Evolutionary conservation across 2,329 filamentous ascomycete species (phyloP).

Genomic region (Cercospora janseana): DNA sequence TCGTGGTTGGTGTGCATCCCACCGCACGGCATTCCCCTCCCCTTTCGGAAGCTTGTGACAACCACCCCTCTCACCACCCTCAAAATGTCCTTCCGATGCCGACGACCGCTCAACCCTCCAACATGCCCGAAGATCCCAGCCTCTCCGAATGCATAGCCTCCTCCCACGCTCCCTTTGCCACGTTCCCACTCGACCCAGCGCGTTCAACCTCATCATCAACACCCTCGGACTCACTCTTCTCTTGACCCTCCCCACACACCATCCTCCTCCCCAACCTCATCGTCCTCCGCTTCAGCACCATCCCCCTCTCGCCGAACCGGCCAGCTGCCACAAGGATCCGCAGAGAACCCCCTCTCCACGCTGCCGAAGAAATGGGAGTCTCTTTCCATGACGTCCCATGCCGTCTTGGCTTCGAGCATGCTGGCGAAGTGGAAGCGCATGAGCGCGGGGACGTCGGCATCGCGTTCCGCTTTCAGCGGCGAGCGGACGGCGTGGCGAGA

Average conservation of each 20-base stretch:
- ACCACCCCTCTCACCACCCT: too few relatives aligned
- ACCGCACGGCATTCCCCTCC: too few relatives aligned
- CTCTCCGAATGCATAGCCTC: too few relatives aligned
- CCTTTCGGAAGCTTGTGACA: too few relatives aligned
- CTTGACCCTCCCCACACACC: background rate
- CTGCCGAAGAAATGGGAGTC: constrained; percentile 6
- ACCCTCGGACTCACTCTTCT: background rate
- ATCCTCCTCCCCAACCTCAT: background rate
- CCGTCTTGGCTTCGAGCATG: constrained; percentile 11
- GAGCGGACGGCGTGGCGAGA: background rate
- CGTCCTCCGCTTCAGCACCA: background rate
- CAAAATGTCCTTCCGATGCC: too few relatives aligned
- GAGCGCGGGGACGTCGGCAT: background rate
- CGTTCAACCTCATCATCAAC: background rate
- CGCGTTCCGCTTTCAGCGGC: constrained; percentile 6
- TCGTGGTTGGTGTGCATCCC: too few relatives aligned
- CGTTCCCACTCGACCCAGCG: background rate
- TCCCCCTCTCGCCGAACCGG: background rate
- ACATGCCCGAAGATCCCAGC: too few relatives aligned
- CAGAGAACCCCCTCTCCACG: background rate
- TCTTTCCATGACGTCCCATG: background rate
- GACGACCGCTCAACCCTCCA: too few relatives aligned
- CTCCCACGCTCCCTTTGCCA: too few relatives aligned
- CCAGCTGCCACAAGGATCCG: constrained; percentile 15
- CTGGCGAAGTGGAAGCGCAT: constrained; percentile 18